Base-by-base conservation (phyloP, 768 basidiomycete genomes). In the Asterophora lycoperdoides region DNA sequence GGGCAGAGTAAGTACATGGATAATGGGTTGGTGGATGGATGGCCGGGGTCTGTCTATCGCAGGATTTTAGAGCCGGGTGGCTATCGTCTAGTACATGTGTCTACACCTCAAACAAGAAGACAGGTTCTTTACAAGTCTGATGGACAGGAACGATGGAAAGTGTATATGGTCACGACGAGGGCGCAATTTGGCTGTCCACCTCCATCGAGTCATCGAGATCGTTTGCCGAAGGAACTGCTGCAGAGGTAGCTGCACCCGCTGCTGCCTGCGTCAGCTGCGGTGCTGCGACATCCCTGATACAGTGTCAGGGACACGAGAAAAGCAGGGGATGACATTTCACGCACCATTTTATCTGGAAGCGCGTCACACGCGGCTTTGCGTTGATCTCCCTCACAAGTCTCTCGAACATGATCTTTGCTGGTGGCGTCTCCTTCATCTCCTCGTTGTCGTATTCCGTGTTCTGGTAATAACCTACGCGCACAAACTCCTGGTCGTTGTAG, bases 381-480 rank as follows among this genome's bases (percentile, higher is more conserved):
- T 84, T 93, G 64, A 97, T 85, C 59, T 94, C 91, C 55, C 96
- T 76, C 52, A 89, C 81, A 23, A 99, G 69, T 38, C 83, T 72
- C 19, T 93, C 87, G 63, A 93, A 88, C 61, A 80, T 67, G 44
- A 92, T 89, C 48, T 77, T 74, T 19, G 64, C 54, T 7, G 89
- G 86, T 13, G 84, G 86, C 11, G 68, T 78, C 61, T 83, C 78
- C 64, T 83, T 87, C 83, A 94, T 84, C 68, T 91, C 92, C 45
- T 93, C 89, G 58, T 89, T 91, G 65, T 96, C 95, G 62, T 97
- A 98, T 67, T 98, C 95, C 19, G 94, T 97, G 63, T 98, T 94
- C 69, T 98, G 96, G 67, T 99, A 99, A 65, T 99, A 98, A 6
- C 96, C 96, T 20, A 99, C 94, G 39, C 95, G 84, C n/a, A 99